Percentiles rank a stretch among this genome's conserved stretches.
Conservation (phyloP, 1,284 basidiomycete species). For the Rhodotorula sp. region DNA sequence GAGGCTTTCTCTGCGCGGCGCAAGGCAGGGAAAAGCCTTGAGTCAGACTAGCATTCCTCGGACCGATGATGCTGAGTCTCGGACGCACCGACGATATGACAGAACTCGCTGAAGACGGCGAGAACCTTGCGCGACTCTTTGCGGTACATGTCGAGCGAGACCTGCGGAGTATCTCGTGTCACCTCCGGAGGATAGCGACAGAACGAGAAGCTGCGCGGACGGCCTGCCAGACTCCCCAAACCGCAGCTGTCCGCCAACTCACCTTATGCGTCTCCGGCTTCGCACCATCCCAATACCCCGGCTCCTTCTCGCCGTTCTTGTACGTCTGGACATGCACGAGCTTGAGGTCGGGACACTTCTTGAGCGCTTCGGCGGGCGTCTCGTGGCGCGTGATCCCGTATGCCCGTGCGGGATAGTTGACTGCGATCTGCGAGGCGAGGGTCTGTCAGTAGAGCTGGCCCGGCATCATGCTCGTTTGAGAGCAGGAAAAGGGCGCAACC, state of each 20-base stretch:
- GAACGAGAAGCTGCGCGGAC: not conserved
- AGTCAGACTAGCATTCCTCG: not conserved
- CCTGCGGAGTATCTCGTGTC: too few species aligned
- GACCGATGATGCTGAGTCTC: too few species aligned
- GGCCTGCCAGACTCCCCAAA: not conserved
- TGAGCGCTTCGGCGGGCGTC: slow-evolving; percentile 46
- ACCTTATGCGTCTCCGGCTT: slow-evolving; percentile 91
- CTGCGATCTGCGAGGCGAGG: slow-evolving; percentile 63
- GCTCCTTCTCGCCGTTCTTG: slow-evolving; percentile 80
- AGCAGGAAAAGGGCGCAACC: not conserved
- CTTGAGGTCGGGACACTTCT: slow-evolving; percentile 77
- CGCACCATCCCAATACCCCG: slow-evolving; percentile 79
- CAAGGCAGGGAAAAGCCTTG: fast-evolving
- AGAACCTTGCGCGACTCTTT: slow-evolving; percentile 87
- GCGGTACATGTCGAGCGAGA: slow-evolving; percentile 91
- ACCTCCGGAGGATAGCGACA: too few species aligned
- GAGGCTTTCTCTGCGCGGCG: slow-evolving; percentile 54
- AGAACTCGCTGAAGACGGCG: slow-evolving; percentile 69
- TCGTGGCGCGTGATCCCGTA: slow-evolving; percentile 73
- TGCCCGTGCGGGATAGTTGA: slow-evolving; percentile 90
- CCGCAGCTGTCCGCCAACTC: slow-evolving; percentile 38
- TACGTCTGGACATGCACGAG: slow-evolving; percentile 94
- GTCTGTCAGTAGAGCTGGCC: not conserved
- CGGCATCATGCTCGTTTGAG: too few species aligned
- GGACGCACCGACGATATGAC: slow-evolving; percentile 41